Evolutionary conservation across 306 rosid species (phyloP).

Genomic region (Malus domestica): DNA sequence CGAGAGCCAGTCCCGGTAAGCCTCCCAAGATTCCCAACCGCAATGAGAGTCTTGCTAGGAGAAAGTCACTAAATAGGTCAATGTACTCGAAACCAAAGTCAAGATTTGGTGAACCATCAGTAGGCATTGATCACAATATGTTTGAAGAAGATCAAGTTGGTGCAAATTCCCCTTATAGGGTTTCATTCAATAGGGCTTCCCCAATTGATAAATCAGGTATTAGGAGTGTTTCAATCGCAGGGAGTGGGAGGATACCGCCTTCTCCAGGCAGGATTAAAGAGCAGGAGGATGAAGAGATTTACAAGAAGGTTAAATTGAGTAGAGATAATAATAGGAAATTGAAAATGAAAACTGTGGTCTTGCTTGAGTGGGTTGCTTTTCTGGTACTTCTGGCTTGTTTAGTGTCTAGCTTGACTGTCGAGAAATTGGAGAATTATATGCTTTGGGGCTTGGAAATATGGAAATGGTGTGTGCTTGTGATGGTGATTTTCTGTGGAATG

Average conservation of each 20-base stretch:
- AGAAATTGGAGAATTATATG: slow-evolving; percentile 5
- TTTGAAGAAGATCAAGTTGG: slow-evolving; percentile 50
- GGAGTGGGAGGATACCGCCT: slow-evolving; percentile 28
- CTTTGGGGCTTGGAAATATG: slow-evolving; percentile 65
- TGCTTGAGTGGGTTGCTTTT: slow-evolving; percentile 42
- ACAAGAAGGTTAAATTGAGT: slow-evolving; percentile 46
- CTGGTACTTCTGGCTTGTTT: slow-evolving; percentile 38
- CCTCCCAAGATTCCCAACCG: slow-evolving; percentile 47
- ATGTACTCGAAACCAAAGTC: slow-evolving; percentile 67
- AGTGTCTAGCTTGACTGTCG: slow-evolving; percentile 48
- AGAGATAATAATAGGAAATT: slow-evolving; percentile 40
- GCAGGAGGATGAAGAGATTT: slow-evolving; percentile 61
- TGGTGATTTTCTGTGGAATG: slow-evolving; percentile 76
- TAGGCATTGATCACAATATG: slow-evolving; percentile 23
- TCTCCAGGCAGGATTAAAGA: slow-evolving; percentile 40
- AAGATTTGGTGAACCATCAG: slow-evolving; percentile 68
- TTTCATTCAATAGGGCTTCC: slow-evolving; percentile 36
- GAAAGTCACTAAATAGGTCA: slow-evolving; percentile 52
- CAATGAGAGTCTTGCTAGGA: slow-evolving; percentile 26
- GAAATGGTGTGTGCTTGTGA: slow-evolving; percentile 79
- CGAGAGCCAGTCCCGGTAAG: slow-evolving; percentile 35
- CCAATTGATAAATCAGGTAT: slow-evolving; percentile 35
- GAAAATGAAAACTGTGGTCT: slow-evolving; percentile 30
- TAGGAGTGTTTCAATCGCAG: slow-evolving; percentile 34
- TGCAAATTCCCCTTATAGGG: slow-evolving; percentile 38